These are phyloP conservation scores for Rauvolfia tetraphylla DNA, from an alignment of 257 asterid genomes.

Conservation along the genomic window DNA sequence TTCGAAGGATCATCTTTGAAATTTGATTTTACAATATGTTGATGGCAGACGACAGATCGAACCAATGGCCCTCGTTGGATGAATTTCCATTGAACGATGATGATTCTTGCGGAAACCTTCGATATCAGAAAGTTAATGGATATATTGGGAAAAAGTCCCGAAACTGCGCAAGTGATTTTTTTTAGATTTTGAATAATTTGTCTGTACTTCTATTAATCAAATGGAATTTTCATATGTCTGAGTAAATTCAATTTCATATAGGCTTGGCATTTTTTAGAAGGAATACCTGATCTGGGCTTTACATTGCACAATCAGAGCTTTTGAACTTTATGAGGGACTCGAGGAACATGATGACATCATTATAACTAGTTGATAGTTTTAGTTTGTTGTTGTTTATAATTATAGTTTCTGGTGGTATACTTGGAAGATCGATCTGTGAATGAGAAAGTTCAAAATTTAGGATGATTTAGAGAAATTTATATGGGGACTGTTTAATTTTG, in stretches of 20 bases:
- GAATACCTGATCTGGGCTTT: background rate
- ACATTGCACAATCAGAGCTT: background rate
- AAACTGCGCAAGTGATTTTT: conserved; percentile 26
- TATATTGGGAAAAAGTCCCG: conserved; percentile 31
- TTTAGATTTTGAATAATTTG: background rate
- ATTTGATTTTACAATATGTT: conserved; percentile 39
- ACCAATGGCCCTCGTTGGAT: conserved; percentile 23
- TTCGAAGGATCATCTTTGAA: conserved; percentile 8
- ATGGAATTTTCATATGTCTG: background rate
- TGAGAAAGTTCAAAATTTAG: background rate
- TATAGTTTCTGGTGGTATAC: background rate
- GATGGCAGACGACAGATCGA: conserved; percentile 40
- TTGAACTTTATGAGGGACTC: background rate
- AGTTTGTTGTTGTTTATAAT: background rate
- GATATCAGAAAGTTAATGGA: conserved; percentile 44
- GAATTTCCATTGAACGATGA: conserved; percentile 22
- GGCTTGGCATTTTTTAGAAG: background rate
- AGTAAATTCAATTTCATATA: background rate
- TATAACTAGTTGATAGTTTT: background rate
- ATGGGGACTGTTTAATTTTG: background rate
- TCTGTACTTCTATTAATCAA: background rate
- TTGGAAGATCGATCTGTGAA: background rate
- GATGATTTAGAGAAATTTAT: background rate
- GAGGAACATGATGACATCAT: background rate
- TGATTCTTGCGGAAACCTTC: conserved; percentile 33